Base-by-base conservation (phyloP, 2,329 filamentous ascomycete species). In the Endothia cerciana region DNA sequence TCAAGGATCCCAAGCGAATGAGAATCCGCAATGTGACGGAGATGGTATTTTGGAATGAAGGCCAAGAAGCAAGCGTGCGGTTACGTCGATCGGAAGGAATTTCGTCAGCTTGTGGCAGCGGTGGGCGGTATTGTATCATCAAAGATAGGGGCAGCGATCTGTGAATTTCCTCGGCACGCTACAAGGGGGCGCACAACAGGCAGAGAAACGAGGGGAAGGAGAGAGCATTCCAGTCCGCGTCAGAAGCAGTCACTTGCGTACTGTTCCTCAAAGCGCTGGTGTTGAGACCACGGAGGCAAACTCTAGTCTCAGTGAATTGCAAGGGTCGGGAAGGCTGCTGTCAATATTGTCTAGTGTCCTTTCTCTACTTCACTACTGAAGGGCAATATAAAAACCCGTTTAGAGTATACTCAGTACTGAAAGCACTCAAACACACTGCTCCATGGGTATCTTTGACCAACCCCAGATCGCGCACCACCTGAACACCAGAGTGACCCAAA, bases 281-380 rank as follows among this genome's bases (percentile, higher is more conserved):
- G 28, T 30, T 13, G 63, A 62, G 40, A 55, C 33, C 33, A 13
- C 45, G 33, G 41, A 30, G 53, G 64, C 51, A 36, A 41, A 33
- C 25, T 60, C 49, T 60, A 47, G 41, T 40, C 41, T 57, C 53
- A 36, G 25, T 59, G 55, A 36, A 63, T 63, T 59, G 49, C 43
- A 65, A 63, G 53, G n/a, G 53, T 59, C 58, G 64, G 64, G 64
- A 47, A 51, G 53, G 43, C 47, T 59, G 17, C 49, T 60, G 60
- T 65, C 60, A 41, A 65, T 65, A 65, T 49, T 63, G 64, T 60
- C 56, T 64, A 28, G 17, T 56, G 28, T n/a, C 55, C n/a, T 45
- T 59, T 28, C 63, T 47, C 53, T 60, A 51, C 22, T 53, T 59
- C n/a, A 33, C 30, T 57, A 40, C 22, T 33, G 33, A 30, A 60